Evolutionary conservation across 2,329 filamentous ascomycete genomes (phyloP), one percentile per base, ranked within the genome.

Genomic region (Aspergillus sp.): DNA sequence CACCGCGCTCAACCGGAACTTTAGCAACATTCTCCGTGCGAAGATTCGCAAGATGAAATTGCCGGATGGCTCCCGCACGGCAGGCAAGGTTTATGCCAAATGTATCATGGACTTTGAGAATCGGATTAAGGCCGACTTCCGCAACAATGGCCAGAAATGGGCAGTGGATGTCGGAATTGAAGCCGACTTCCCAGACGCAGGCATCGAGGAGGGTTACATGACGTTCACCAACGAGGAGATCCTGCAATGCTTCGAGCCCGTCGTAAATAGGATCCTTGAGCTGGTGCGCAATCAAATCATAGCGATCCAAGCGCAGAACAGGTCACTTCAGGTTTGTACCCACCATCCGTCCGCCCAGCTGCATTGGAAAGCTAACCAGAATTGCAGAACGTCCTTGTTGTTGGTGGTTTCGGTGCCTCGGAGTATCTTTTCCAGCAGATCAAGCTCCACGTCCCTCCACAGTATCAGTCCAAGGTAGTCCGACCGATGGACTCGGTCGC

Each of bases 21-120:
- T 98, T 75, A 96, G 92, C 81, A 98, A 98, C 79, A 97, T 99
- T 68, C 83, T 98, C 54, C 90, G 95, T 57, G 96, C 94, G 63
- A 98, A 98, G 84, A 98, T 99, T 71, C 86, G 94, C 68, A 98
- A 98, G 83, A 98, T 98, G 95, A 98, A 98, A 80, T 84, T 99
- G 49, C 93, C 95, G 1, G 94, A 98, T 73, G 94, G 93, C 50
- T 97, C 94, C 68, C 96, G 94, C 80, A 98, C 92, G 2, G 94
- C 95, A n/a, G 94, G 94, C 47, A 92, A 94, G 78, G 95, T 99
- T 57, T 98, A 98, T 77, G 94, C 94, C 68, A 98, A 98, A 82
- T 98, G 94, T 77, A 98, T 99, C 79, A 98, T 98, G 94, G 95
- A 99, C 79, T 99, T 99, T 72, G 95, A 99, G 82, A 98, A 98